phyloP scores from a whole-genome alignment of 148 eudicot genomes.

The Amaranthus palmeri region DNA sequence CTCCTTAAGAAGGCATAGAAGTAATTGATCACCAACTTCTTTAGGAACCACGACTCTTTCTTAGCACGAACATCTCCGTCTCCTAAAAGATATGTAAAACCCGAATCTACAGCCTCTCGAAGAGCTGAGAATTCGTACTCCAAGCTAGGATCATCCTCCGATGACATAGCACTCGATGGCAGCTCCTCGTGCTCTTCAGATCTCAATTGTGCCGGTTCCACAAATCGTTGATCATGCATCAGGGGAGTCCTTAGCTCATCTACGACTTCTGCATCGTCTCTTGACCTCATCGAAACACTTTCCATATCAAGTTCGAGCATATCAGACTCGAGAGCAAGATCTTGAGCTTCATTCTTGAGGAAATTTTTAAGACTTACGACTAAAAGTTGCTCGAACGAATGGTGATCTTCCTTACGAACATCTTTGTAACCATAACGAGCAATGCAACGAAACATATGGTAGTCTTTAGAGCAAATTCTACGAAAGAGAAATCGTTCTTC shows the following conservation, averaged over 20 bases:
- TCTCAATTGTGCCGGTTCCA: constrained; percentile 17
- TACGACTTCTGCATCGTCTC: constrained; percentile 25
- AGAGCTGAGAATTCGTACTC: constrained; percentile 83
- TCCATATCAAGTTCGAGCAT: constrained; percentile 39
- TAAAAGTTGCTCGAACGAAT: constrained; percentile 68
- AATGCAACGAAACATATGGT: constrained; percentile 83
- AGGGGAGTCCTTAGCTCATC: constrained; percentile 56
- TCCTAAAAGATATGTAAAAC: constrained; percentile 85
- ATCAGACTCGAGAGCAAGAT: constrained; percentile 53
- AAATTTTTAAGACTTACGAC: constrained; percentile 69
- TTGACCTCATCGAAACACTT: constrained; percentile 40
- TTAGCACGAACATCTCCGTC: constrained; percentile 78
- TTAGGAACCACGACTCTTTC: constrained; percentile 68
- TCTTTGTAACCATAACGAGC: constrained; percentile 95
- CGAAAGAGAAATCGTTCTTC: constrained; percentile 89
- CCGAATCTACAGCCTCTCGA: constrained; percentile 70
- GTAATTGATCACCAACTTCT: constrained; percentile 81
- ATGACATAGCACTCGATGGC: constrained; percentile 43
- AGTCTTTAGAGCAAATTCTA: constrained; percentile 78
- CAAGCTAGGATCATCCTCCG: constrained; percentile 57
- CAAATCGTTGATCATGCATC: constrained; percentile 37
- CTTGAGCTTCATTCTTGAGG: constrained; percentile 64
- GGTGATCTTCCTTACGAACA: constrained; percentile 83
- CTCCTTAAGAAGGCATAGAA: constrained; percentile 76
- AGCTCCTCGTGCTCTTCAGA: constrained; percentile 22